These are phyloP conservation scores for Globisporangium barbulae DNA, from an alignment of 352 stramenopile species.

Conservation along the genomic window DNA sequence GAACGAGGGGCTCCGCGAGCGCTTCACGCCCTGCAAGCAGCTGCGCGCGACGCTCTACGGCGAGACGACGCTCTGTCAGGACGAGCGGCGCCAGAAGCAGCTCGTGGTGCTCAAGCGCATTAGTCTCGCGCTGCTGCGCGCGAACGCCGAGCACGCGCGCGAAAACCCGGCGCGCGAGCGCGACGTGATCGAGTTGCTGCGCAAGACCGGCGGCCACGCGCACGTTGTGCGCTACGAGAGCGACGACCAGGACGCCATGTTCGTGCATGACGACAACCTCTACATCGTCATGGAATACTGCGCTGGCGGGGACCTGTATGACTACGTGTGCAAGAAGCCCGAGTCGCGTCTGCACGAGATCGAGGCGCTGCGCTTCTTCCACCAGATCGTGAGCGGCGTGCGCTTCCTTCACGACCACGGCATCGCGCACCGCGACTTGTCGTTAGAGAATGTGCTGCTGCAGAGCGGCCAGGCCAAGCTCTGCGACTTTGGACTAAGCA, in stretches of 20 bases:
- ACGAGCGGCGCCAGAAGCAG: conserved; percentile 26
- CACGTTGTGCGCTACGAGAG: conserved; percentile 40
- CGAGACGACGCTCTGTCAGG: conserved; percentile 48
- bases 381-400: conserved; percentile 40
- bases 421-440: conserved; percentile 55
- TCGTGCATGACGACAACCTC: conserved; percentile 34
- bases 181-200: conserved; percentile 43
- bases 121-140: conserved; percentile 32
- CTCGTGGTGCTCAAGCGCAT: conserved; percentile 60
- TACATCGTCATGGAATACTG: conserved; percentile 72
- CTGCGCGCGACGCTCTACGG: conserved; percentile 51
- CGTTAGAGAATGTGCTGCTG: conserved; percentile 59
- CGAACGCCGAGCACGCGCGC: conserved; percentile 27
- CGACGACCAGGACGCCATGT: conserved; percentile 24
- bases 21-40: conserved; percentile 34
- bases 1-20: conserved; percentile 18
- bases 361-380: conserved; percentile 33
- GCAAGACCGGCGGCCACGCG: conserved; percentile 28
- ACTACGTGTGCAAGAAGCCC: conserved; percentile 35
- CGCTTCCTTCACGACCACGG: conserved; percentile 44
- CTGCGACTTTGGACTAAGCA: conserved; percentile 65
- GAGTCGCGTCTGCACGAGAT: conserved; percentile 27
- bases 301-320: conserved; percentile 53
- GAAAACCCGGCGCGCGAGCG: conserved; percentile 48
- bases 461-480: conserved; percentile 37